A percentile compares a stretch with the other conserved stretches of the same genome.
These are phyloP conservation scores for Naganishia antarctica DNA, from an alignment of 768 basidiomycete species.

Conservation along the genomic window DNA sequence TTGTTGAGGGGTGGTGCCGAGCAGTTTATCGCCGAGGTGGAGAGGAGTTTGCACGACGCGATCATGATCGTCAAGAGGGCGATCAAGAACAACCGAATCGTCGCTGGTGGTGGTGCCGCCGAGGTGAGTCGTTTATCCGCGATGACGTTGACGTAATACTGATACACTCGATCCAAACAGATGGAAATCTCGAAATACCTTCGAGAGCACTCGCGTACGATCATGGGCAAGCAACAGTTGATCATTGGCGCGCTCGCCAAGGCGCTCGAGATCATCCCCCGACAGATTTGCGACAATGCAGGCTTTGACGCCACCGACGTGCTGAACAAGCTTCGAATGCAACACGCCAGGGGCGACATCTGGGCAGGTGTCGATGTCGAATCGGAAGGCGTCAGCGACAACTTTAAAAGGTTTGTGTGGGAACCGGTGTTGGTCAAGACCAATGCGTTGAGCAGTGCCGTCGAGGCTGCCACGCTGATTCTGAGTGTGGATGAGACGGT, in stretches of 20 bases:
- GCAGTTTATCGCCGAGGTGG: constrained; percentile 98
- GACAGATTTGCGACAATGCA: constrained; percentile 98
- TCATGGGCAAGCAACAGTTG: constrained; percentile 91
- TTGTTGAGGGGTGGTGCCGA: constrained; percentile 93
- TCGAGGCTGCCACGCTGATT: constrained; percentile 93
- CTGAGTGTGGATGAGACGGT: constrained; percentile 97
- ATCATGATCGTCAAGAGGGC: constrained; percentile 99
- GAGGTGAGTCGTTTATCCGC: constrained; percentile 55
- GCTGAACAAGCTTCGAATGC: constrained; percentile 94
- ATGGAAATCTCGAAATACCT: constrained; percentile 97
- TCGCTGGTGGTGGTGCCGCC: constrained; percentile 94
- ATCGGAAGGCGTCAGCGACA: constrained; percentile 77
- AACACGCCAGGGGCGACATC: constrained; percentile 77
- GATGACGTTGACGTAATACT: not conserved
- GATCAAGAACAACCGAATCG: constrained; percentile 88
- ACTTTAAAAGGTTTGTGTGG: constrained; percentile 98
- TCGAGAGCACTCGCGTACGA: constrained; percentile 80
- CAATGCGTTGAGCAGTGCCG: constrained; percentile 90
- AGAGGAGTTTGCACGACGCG: constrained; percentile 93
- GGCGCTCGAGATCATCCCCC: constrained; percentile 92
- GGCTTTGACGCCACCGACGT: constrained; percentile 96
- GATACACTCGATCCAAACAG: constrained; percentile 39
- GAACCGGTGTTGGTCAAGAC: constrained; percentile 91
- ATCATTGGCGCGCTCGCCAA: constrained; percentile 94
- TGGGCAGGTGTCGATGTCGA: constrained; percentile 97